Percentiles rank a stretch among this genome's conserved stretches.
Evolutionary conservation across 352 stramenopile species (phyloP).

Genomic region (Lagenidium giganteum): DNA sequence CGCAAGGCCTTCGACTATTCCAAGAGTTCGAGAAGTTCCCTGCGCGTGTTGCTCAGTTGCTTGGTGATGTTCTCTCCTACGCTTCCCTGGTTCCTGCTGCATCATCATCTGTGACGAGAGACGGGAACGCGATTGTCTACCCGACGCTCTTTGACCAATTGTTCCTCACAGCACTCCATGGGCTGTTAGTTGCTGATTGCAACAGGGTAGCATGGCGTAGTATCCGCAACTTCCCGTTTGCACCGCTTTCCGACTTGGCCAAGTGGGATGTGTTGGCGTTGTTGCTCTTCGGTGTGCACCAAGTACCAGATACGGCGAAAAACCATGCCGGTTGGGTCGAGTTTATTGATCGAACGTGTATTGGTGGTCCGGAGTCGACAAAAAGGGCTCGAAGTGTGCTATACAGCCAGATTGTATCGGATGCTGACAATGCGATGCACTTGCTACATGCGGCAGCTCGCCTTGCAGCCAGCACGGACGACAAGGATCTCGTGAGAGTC

Average conservation of each 20-base stretch:
- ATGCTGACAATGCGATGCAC: constrained; percentile 62
- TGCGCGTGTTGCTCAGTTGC: constrained; percentile 56
- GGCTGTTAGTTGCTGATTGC: constrained; percentile 60
- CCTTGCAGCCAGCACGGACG: constrained; percentile 25
- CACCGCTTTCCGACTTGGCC: constrained; percentile 56
- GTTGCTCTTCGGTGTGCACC: constrained; percentile 67
- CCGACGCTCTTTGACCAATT: constrained; percentile 83
- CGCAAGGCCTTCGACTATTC: constrained; percentile 57
- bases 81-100: constrained; percentile 46
- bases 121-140: constrained; percentile 42
- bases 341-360: constrained; percentile 49
- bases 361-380: constrained; percentile 14
- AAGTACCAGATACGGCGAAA: constrained; percentile 55
- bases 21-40: constrained; percentile 83
- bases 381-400: constrained; percentile 44
- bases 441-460: constrained; percentile 69
- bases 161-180: constrained; percentile 76
- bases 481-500: constrained; percentile 16
- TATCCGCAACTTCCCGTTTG: constrained; percentile 65
- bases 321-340: constrained; percentile 48
- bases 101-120: constrained; percentile 15
- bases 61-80: constrained; percentile 56
- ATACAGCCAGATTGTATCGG: constrained; percentile 50
- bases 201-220: constrained; percentile 79
- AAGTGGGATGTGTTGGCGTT: constrained; percentile 82